These are phyloP conservation scores for Amesomyces nigricolor DNA, from an alignment of 2,329 filamentous ascomycete genomes.

Conservation along the genomic window DNA sequence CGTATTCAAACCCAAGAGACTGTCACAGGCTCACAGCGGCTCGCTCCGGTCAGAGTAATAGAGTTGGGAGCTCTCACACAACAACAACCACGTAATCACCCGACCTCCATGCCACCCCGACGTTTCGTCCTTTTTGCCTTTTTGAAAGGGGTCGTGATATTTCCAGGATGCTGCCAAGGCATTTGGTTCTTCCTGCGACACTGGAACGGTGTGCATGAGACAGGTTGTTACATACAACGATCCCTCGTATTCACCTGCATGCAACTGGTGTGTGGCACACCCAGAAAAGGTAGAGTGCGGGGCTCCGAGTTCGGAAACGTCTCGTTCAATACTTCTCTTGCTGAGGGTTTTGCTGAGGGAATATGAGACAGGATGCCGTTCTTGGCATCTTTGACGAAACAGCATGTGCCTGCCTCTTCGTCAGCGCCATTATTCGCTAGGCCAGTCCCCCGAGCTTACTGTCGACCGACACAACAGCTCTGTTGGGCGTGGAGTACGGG, in stretches of 20 bases:
- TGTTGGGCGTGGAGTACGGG: background rate
- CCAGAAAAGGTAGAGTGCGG: background rate
- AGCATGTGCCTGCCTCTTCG: no score
- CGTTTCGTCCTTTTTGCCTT: background rate
- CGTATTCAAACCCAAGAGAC: no score
- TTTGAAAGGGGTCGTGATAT: background rate
- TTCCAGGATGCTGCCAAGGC: conserved; percentile 7
- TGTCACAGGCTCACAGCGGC: no score
- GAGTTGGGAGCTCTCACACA: background rate
- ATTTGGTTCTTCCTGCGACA: background rate
- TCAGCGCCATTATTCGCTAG: no score
- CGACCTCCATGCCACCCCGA: background rate
- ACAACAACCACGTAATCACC: conserved; percentile 6
- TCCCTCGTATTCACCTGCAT: conserved; percentile 7
- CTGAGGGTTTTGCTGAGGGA: no score
- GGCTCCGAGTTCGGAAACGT: background rate
- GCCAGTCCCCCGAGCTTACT: background rate
- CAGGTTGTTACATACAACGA: background rate
- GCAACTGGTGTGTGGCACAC: background rate
- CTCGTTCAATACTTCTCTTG: no score
- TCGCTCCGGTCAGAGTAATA: background rate
- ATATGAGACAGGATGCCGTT: no score
- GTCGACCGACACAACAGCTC: background rate
- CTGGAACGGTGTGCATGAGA: background rate
- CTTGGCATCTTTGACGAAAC: no score